Evolutionary conservation across 495 filamentous ascomycete genomes (phyloP).

Genomic region (Penicillium steckii): DNA sequence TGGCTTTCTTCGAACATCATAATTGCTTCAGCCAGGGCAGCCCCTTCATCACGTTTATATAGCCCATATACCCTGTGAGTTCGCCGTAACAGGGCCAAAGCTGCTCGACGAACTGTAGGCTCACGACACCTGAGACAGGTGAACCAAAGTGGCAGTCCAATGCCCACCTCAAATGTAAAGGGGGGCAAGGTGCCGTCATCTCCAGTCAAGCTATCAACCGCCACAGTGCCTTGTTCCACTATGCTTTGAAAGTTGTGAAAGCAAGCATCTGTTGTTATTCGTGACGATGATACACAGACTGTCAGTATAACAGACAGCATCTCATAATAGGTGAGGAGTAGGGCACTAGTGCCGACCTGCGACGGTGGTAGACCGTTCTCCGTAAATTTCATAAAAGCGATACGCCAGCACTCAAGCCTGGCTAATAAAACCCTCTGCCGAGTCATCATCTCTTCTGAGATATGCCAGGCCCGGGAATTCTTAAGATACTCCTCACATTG

Average conservation of each 20-base stretch:
- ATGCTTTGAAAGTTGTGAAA: constrained; percentile 29
- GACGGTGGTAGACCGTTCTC: constrained; percentile 9
- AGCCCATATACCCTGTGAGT: constrained; percentile 33
- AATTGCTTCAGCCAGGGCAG: constrained; percentile 15
- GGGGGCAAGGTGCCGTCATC: constrained; percentile 27
- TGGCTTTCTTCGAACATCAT: constrained; percentile 32
- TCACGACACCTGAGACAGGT: constrained; percentile 34
- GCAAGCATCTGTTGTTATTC: constrained; percentile 22
- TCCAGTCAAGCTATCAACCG: constrained; percentile 12
- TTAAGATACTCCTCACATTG: constrained; percentile 7
- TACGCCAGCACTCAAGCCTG: constrained; percentile 23
- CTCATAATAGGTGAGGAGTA: constrained; percentile 29
- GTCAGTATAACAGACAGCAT: constrained; percentile 20
- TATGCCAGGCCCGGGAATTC: neutral
- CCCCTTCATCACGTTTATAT: constrained; percentile 17
- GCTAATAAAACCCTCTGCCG: constrained; percentile 8
- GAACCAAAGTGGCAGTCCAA: constrained; percentile 36
- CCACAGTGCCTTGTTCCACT: constrained; percentile 24
- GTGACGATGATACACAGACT: constrained; percentile 11
- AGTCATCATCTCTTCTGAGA: constrained; percentile 8
- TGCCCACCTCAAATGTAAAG: constrained; percentile 37
- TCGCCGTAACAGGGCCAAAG: constrained; percentile 24
- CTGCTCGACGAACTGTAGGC: constrained; percentile 24
- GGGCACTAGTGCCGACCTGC: constrained; percentile 15
- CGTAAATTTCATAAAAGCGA: constrained; percentile 21